Base-by-base conservation (phyloP, 768 basidiomycete genomes). In the Strobilomyces dryophilus region DNA sequence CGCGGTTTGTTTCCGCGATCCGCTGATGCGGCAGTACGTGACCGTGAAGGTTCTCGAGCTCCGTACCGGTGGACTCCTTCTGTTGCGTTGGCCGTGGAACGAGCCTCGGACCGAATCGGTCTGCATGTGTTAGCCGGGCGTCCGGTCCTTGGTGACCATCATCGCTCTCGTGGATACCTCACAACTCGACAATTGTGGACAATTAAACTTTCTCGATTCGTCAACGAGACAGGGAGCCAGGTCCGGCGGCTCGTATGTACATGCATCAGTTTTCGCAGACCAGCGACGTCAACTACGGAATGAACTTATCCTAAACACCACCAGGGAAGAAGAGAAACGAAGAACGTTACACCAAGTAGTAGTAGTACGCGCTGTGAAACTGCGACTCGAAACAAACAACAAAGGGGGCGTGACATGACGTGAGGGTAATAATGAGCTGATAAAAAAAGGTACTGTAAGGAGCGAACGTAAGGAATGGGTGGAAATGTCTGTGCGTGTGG, bases 141-240 rank as follows among this genome's bases (percentile, higher is more conserved):
- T n/a, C n/a, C n/a, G n/a, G n/a, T 21, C 50, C 63, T 45, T 63
- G 17, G 26, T 42, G 51, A 65, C 62, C 63, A 63, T 65, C 62
- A 62, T 7, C 7, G 15, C 32, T 43, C 49, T 42, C 58, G 45
- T 61, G 50, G 50, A 10, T 52, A 65, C 60, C 36, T n/a, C 15
- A 3, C 15, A 17, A 35, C 36, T 37, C 17, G 36, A 17, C 35
- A 17, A 12, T 14, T 1, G 11, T 37, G 15, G 36, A 18, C 36
- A 8, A 64, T 58, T 58, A 61, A 64, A 66, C 54, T 50, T 41
- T 60, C 47, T 48, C 42, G 0, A 21, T 29, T 20, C 12, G 21
- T 10, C 21, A 40, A 41, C 7, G 12, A 41, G 21, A n/a, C 26
- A 4, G 24, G 2, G 4, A 44, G 45, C 24, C 32, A 18, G 24